These are phyloP conservation scores for Pezicula neosporulosa DNA, from an alignment of 2,329 filamentous ascomycete genomes.

Conservation along the genomic window DNA sequence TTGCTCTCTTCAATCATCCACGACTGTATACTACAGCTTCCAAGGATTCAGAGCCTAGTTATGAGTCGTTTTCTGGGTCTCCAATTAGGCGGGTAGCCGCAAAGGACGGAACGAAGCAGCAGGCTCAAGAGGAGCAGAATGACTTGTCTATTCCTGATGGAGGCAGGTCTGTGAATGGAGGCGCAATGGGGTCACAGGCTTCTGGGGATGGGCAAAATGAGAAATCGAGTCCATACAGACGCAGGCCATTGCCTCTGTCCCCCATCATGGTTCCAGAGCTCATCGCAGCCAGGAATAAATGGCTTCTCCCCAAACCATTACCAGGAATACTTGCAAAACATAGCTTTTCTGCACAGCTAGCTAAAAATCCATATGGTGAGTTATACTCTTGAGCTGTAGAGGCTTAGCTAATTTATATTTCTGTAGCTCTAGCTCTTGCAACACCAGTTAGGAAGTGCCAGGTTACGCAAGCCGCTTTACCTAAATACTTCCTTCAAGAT, in stretches of 20 bases:
- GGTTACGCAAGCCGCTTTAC: constrained; percentile 45
- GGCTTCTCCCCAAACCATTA: constrained; percentile 19
- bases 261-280: constrained; percentile 42
- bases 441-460: constrained; percentile 55
- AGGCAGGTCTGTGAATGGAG: no score
- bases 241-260: constrained; percentile 38
- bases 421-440: constrained; percentile 57
- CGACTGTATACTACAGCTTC: background rate
- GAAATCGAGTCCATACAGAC: background rate
- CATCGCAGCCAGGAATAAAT: constrained; percentile 29
- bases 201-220: background rate
- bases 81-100: background rate
- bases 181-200: background rate
- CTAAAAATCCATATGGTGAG: constrained; percentile 62
- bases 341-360: constrained; percentile 51
- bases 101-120: background rate
- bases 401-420: constrained; percentile 7
- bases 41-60: background rate
- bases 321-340: constrained; percentile 34
- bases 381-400: background rate
- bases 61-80: background rate
- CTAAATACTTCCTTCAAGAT: constrained; percentile 59
- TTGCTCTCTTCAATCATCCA: background rate
- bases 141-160: background rate
- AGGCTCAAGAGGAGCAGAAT: background rate